Evolutionary conservation across 768 basidiomycete species (phyloP).

Genomic region (Leccinellum luteum): DNA sequence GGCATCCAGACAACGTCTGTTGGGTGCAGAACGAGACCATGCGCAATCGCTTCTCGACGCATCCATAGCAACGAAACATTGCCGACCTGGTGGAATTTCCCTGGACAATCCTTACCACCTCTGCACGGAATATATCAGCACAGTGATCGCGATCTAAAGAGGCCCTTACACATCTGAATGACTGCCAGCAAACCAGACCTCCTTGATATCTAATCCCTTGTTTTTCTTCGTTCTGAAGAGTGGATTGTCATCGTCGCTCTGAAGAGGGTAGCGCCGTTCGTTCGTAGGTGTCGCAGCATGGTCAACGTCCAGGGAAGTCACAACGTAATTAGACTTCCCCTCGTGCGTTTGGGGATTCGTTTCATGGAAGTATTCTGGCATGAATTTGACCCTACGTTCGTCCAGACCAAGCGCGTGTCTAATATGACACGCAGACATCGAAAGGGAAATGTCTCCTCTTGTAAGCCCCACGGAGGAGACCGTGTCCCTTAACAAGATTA

Average conservation of each 20-base stretch:
- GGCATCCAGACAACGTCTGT: neutral
- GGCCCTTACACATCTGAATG: neutral
- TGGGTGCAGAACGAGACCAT: neutral
- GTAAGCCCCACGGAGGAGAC: neutral
- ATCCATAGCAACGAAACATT: neutral
- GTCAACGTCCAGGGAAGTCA: neutral
- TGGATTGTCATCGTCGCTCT: neutral
- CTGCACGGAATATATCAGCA: neutral
- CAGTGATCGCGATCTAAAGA: neutral
- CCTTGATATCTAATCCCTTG: neutral
- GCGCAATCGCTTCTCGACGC: neutral
- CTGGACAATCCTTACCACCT: neutral
- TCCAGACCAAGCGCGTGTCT: neutral
- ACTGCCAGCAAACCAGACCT: neutral
- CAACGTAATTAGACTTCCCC: neutral
- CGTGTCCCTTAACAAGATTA: neutral
- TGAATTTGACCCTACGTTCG: neutral
- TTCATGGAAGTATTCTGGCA: neutral
- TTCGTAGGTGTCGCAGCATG: neutral
- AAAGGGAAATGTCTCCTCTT: neutral
- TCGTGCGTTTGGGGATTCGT: neutral
- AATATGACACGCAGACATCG: neutral
- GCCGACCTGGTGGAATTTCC: neutral
- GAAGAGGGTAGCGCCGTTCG: neutral
- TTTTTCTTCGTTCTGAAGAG: neutral